Evolutionary conservation across 208 protist genomes (phyloP), one percentile per base, ranked within the genome.

Genomic region (Wallacemonas sp.): DNA sequence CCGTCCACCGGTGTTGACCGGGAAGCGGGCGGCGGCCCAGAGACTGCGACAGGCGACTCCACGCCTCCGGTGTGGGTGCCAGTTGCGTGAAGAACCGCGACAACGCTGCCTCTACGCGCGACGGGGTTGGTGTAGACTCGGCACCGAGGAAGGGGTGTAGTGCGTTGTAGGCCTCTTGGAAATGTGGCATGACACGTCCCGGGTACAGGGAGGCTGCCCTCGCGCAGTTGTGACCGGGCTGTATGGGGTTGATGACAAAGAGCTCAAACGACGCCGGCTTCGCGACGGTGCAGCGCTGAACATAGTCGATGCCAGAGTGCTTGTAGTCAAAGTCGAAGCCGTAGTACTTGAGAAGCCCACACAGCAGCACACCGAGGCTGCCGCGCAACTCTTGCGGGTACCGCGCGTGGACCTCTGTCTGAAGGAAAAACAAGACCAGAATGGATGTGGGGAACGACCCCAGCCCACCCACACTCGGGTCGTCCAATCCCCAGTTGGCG

Each of bases 391-490:
- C 81, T 1, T 19, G 26, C 0, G 78, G 62, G 48, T 73, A 90
- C 13, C 61, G 62, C 17, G 44, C 10, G 22, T 42, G 62, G 15
- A 87, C 86, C 19, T 84, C 77, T 17, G 63, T 53, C 63, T 79
- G 73, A 29, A 95, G 39, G 60, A 81, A 95, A 68, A 78, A 95
- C 36, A 95, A 66, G 15, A 92, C 90, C 68, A 95, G 79, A 3
- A 95, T 48, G 3, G 90, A 63, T 12, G 80, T 87, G 13, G 87
- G 87, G 59, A 95, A 95, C 13, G 90, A 95, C 13, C 90, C 90
- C 21, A 95, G 79, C 36, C 90, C 90, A 13, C 87, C 87, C 3
- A 76, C 46, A 63, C 87, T 93, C 5, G 90, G 86, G 63, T 95
- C 90, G 60, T 91, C 77, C 12, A 95, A 62, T 1, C 52, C 50